phyloP scores from a whole-genome alignment of 2,329 filamentous ascomycete species.

The Tolypocladium inflatum region DNA sequence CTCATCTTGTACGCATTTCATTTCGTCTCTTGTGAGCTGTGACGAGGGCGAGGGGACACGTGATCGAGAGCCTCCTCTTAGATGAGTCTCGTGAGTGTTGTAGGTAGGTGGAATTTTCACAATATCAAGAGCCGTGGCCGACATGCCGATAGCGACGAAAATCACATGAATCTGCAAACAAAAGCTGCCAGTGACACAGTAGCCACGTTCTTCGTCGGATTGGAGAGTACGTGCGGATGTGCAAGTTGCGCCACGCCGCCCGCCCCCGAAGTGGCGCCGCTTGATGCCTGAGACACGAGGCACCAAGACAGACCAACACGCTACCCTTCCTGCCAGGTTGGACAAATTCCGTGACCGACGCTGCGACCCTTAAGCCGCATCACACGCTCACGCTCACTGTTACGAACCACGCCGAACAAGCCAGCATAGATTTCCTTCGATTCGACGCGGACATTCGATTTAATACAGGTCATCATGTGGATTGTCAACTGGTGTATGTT shows the following conservation, averaged over 20 bases:
- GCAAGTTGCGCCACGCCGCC: not conserved
- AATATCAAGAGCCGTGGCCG: no score
- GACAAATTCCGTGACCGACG: not conserved
- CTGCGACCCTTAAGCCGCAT: not conserved
- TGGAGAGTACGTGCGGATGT: not conserved
- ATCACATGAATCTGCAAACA: not conserved
- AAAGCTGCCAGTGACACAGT: not conserved
- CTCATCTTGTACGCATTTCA: not conserved
- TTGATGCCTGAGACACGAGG: constrained; percentile 3
- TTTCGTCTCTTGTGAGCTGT: no score
- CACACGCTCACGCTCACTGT: not conserved
- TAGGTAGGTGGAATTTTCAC: no score
- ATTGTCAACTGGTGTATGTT: constrained; percentile 89
- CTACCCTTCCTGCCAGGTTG: constrained; percentile 4
- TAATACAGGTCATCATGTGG: constrained; percentile 58
- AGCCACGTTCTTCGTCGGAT: not conserved
- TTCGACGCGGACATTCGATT: not conserved
- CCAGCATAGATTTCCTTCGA: not conserved
- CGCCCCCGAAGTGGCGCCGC: not conserved
- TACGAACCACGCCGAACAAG: not conserved
- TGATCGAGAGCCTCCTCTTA: no score
- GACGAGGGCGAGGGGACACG: not conserved
- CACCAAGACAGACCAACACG: not conserved
- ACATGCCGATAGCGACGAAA: not conserved
- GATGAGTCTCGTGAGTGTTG: no score